phyloP scores from a whole-genome alignment of 768 basidiomycete genomes.

The Lactarius akahatsu region DNA sequence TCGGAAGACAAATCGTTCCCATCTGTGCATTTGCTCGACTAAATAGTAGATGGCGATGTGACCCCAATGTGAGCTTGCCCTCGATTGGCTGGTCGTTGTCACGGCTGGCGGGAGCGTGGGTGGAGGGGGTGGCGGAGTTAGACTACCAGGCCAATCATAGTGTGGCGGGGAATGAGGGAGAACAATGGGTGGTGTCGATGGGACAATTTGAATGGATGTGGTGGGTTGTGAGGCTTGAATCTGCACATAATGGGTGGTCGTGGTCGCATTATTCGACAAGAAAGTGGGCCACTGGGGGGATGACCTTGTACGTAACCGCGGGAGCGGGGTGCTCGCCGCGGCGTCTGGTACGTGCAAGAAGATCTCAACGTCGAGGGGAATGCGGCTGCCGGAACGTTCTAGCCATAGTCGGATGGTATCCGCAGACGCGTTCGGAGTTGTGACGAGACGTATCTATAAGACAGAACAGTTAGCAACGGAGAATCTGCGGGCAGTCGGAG shows the following conservation, averaged over 20 bases:
- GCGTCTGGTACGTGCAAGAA: constrained; percentile 52
- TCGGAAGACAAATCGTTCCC: constrained; percentile 78
- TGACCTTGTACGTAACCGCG: constrained; percentile 29
- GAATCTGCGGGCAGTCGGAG: constrained; percentile 26
- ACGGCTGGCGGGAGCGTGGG: constrained; percentile 29
- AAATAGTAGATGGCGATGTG: constrained; percentile 78
- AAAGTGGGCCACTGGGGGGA: constrained; percentile 31
- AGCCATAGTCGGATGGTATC: constrained; percentile 83
- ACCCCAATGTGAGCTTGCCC: constrained; percentile 68
- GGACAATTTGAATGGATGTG: constrained; percentile 30
- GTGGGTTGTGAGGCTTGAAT: constrained; percentile 27
- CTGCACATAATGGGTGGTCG: constrained; percentile 32
- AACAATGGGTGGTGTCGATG: constrained; percentile 25
- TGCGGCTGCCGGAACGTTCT: constrained; percentile 67
- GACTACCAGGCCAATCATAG: constrained; percentile 25
- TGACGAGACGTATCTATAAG: constrained; percentile 67
- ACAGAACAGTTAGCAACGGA: constrained; percentile 21
- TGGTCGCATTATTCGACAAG: constrained; percentile 28
- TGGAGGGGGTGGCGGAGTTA: constrained; percentile 23
- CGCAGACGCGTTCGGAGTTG: constrained; percentile 65
- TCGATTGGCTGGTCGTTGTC: constrained; percentile 36
- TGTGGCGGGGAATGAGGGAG: constrained; percentile 29
- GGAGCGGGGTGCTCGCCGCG: constrained; percentile 25
- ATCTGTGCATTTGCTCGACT: constrained; percentile 76
- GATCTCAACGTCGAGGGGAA: constrained; percentile 80